Evolutionary conservation across 495 filamentous ascomycete genomes (phyloP).

Genomic region (Cudoniella acicularis): DNA sequence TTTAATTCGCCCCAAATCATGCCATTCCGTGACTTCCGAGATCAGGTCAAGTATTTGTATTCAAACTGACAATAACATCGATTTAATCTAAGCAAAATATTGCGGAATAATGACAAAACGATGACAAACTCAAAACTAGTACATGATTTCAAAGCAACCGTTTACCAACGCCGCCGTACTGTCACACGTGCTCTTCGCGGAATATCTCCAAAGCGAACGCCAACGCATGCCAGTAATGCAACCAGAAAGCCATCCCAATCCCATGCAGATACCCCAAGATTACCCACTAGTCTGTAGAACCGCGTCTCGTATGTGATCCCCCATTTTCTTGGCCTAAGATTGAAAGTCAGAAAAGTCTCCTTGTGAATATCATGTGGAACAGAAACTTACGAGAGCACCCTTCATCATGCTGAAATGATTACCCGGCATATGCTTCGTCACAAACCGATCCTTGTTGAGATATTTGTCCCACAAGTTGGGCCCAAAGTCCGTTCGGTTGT

Average conservation of each 20-base stretch:
- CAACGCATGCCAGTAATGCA: neutral
- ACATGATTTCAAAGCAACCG: neutral
- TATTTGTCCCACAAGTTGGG: conserved; percentile 76
- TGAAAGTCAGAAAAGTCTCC: neutral
- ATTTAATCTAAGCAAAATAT: neutral
- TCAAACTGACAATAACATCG: neutral
- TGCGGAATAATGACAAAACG: neutral
- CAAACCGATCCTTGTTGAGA: conserved; percentile 60
- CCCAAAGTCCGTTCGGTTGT: conserved; percentile 75
- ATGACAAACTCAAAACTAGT: neutral
- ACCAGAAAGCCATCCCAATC: neutral
- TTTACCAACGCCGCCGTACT: neutral
- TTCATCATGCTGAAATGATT: conserved; percentile 74
- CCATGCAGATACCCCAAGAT: neutral
- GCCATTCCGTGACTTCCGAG: neutral
- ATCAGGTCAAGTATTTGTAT: neutral
- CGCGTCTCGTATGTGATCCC: neutral
- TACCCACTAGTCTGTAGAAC: neutral
- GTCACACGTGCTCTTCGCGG: neutral
- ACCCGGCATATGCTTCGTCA: conserved; percentile 59
- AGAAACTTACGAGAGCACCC: conserved; percentile 45
- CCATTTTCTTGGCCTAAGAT: conserved; percentile 5
- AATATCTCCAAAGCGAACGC: too few relatives aligned
- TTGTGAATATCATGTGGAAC: neutral
- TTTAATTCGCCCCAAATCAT: neutral